These are phyloP conservation scores for Boletus edulis DNA, from an alignment of 768 basidiomycete species.

Conservation along the genomic window DNA sequence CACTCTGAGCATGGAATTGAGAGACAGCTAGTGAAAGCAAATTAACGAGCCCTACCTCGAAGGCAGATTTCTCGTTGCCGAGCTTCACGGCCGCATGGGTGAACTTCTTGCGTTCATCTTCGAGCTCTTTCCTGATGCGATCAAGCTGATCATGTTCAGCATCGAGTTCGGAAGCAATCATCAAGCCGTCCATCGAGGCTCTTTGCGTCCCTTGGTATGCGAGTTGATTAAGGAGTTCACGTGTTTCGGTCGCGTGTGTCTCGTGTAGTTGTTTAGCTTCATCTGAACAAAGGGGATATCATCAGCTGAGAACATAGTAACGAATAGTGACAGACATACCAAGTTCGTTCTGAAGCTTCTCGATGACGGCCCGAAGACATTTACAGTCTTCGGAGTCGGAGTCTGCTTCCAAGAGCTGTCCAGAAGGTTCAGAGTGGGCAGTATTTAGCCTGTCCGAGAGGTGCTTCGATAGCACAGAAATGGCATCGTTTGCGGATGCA, in stretches of 20 bases:
- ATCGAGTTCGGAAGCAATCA: slow-evolving; percentile 51
- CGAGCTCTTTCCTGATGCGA: slow-evolving; percentile 52
- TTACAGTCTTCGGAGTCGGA: slow-evolving; percentile 39
- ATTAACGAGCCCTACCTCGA: slow-evolving; percentile 54
- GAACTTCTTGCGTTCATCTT: slow-evolving; percentile 62
- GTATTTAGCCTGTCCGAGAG: slow-evolving; percentile 10
- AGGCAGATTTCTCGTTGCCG: slow-evolving; percentile 57
- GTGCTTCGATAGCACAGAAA: slow-evolving; percentile 32
- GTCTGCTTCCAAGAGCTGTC: slow-evolving; percentile 25
- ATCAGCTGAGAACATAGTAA: slow-evolving; percentile 10
- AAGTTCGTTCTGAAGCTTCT: slow-evolving; percentile 53
- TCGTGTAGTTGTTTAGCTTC: slow-evolving; percentile 46
- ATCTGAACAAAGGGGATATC: slow-evolving; percentile 31
- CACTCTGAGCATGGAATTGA: slow-evolving; percentile 42
- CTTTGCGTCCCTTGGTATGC: slow-evolving; percentile 37
- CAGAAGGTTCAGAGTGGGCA: slow-evolving; percentile 13
- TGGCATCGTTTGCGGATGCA: slow-evolving; percentile 36
- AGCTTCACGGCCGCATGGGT: slow-evolving; percentile 62
- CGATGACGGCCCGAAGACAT: slow-evolving; percentile 49
- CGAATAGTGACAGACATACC: slow-evolving; percentile 38
- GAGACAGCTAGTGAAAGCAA: neutral
- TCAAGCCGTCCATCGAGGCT: slow-evolving; percentile 43
- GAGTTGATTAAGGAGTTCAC: slow-evolving; percentile 56
- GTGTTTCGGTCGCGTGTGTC: slow-evolving; percentile 42
- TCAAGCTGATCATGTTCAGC: slow-evolving; percentile 55